A percentile compares a stretch with the other conserved stretches of the same genome.
These are phyloP conservation scores for Aspergillus biplanus DNA, from an alignment of 495 filamentous ascomycete species.

Conservation along the genomic window DNA sequence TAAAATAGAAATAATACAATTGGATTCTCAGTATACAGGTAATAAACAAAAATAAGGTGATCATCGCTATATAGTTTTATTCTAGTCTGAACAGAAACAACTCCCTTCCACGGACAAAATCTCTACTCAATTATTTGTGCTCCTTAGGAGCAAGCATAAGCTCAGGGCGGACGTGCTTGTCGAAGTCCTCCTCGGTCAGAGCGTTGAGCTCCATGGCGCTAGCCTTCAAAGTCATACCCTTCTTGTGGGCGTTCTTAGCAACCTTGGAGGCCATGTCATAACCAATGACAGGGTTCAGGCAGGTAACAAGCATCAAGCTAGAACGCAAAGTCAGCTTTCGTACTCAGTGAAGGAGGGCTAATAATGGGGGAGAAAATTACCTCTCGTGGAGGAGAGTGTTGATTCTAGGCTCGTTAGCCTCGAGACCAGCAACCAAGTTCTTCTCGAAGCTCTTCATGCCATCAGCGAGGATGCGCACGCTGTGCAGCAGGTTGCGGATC, in stretches of 20 bases:
- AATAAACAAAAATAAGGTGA: slow-evolving; percentile 20
- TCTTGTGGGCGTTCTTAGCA: slow-evolving; percentile 99
- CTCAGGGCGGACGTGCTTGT: slow-evolving; percentile 89
- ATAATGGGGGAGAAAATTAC: slow-evolving; percentile 40
- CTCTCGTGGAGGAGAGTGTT: slow-evolving; percentile 83
- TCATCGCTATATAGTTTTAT: slow-evolving; percentile 27
- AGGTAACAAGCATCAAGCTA: slow-evolving; percentile 98
- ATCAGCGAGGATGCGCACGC: slow-evolving; percentile 81
- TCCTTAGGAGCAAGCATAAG: slow-evolving; percentile 89
- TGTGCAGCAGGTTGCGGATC: slow-evolving; percentile 94
- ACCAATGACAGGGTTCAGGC: slow-evolving; percentile 96
- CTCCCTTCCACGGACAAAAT: slow-evolving; percentile 1
- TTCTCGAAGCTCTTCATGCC: slow-evolving; percentile 94
- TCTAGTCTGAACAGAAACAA: slow-evolving; percentile 16
- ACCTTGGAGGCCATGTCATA: slow-evolving; percentile 99
- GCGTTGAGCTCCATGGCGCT: slow-evolving; percentile 93
- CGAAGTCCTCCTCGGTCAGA: slow-evolving; percentile 88
- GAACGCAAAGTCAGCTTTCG: slow-evolving; percentile 24
- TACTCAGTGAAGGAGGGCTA: slow-evolving; percentile 1
- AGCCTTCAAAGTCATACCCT: slow-evolving; percentile 89
- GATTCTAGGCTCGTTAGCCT: slow-evolving; percentile 93
- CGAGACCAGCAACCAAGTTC: slow-evolving; percentile 85
- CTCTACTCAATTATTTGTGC: slow-evolving; percentile 43
- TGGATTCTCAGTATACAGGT: slow-evolving; percentile 25
- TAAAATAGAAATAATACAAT: slow-evolving; percentile 18